These are phyloP conservation scores for Aspergillus cristatus DNA, from an alignment of 495 filamentous ascomycete genomes.

Conservation along the genomic window DNA sequence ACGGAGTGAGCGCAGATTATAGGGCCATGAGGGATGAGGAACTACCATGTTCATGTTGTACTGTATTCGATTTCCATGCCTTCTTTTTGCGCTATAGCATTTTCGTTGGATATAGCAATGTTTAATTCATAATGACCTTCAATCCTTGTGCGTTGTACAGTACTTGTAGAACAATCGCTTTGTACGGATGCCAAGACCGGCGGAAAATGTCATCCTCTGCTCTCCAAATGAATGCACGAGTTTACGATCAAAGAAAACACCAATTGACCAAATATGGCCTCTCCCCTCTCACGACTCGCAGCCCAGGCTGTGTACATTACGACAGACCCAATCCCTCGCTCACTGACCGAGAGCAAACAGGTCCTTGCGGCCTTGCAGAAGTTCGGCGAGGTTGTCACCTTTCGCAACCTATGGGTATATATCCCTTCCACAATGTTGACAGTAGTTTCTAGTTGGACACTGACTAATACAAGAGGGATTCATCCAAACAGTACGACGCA, in stretches of 20 bases:
- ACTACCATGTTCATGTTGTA: too few species aligned
- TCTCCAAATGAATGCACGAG: slow-evolving; percentile 1
- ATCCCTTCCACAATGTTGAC: background rate
- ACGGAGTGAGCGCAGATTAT: too few species aligned
- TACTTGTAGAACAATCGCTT: too few species aligned
- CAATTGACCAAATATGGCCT: slow-evolving; percentile 6
- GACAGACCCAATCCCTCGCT: slow-evolving; percentile 52
- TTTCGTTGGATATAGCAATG: background rate
- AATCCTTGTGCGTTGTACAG: too few species aligned
- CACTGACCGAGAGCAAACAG: slow-evolving; percentile 60
- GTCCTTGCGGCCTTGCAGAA: slow-evolving; percentile 62
- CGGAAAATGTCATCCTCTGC: background rate
- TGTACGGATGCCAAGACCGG: too few species aligned
- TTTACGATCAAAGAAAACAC: background rate
- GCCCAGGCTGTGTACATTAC: slow-evolving; percentile 49
- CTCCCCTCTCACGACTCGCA: slow-evolving; percentile 6
- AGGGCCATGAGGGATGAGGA: too few species aligned
- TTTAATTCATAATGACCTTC: background rate
- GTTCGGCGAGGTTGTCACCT: slow-evolving; percentile 69
- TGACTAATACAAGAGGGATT: slow-evolving; percentile 7
- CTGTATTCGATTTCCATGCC: background rate
- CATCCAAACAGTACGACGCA: slow-evolving; percentile 12
- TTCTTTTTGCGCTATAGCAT: background rate
- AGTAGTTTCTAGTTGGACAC: slow-evolving; percentile 11
- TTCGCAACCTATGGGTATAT: slow-evolving; percentile 59